Evolutionary conservation across 2,329 filamentous ascomycete species (phyloP).

Genomic region (Furcasterigmium furcatum): DNA sequence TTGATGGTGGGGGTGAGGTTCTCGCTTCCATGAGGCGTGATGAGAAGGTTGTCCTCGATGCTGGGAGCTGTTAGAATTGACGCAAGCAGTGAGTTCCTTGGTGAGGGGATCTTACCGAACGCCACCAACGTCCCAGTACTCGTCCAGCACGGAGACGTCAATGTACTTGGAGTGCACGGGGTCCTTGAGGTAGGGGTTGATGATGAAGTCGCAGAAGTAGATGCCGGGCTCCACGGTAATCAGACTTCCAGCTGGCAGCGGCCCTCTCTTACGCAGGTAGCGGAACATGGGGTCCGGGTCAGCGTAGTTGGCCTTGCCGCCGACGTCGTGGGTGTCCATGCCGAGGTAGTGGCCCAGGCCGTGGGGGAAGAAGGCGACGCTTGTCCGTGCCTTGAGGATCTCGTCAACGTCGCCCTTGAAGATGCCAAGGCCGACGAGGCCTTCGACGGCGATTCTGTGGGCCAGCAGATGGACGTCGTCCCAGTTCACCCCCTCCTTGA

Average conservation of each 20-base stretch:
- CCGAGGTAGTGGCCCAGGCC: conserved; percentile 88
- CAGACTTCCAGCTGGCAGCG: conserved; percentile 70
- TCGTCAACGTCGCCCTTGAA: conserved; percentile 65
- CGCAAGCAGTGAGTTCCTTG: neutral
- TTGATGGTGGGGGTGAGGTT: conserved; percentile 73
- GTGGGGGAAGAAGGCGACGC: conserved; percentile 87
- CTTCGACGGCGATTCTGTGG: conserved; percentile 78
- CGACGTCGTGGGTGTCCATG: conserved; percentile 88
- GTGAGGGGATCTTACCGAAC: conserved; percentile 48
- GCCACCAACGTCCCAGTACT: conserved; percentile 80
- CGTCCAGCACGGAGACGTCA: conserved; percentile 66
- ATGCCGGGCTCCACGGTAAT: conserved; percentile 95
- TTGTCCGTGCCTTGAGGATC: conserved; percentile 75
- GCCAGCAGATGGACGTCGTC: conserved; percentile 78
- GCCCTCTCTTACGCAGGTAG: conserved; percentile 78
- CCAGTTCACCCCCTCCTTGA: conserved; percentile 75
- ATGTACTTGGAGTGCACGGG: conserved; percentile 74
- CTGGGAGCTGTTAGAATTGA: conserved; percentile 25
- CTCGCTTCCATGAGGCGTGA: conserved; percentile 65
- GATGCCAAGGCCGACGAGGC: conserved; percentile 73
- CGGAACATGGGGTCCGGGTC: conserved; percentile 83
- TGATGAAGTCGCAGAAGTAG: conserved; percentile 90
- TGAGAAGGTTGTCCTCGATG: conserved; percentile 70
- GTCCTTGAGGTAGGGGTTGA: conserved; percentile 74
- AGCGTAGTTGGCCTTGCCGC: conserved; percentile 71